phyloP scores from a whole-genome alignment of 2,329 filamentous ascomycete genomes.

The Calonectria leucothoes region DNA sequence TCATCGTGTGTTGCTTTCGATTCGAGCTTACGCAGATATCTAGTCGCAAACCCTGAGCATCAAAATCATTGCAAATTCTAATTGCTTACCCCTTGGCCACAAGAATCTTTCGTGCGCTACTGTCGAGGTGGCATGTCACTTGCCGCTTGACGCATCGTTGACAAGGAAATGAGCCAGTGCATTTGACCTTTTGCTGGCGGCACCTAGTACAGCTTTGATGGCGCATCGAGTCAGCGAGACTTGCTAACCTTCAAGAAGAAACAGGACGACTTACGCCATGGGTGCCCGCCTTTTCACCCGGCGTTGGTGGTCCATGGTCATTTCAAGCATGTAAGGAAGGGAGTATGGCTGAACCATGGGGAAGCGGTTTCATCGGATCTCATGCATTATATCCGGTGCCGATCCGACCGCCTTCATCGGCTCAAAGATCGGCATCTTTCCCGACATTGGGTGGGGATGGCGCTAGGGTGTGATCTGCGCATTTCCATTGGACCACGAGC shows the following conservation, averaged over 20 bases:
- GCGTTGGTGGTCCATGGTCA: neutral
- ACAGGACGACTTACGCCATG: neutral
- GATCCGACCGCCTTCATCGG: neutral
- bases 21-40: neutral
- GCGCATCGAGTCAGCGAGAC: neutral
- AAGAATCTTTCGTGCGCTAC: neutral
- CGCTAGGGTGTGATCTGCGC: too few species aligned
- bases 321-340: neutral
- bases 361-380: neutral
- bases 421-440: too few species aligned
- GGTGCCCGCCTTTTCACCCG: neutral
- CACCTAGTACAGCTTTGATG: slow-evolving; percentile 29
- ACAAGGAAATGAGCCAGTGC: slow-evolving; percentile 39
- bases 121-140: slow-evolving; percentile 41
- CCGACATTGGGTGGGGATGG: too few species aligned
- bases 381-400: neutral
- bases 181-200: slow-evolving; percentile 43
- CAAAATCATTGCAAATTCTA: slow-evolving; percentile 45
- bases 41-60: neutral
- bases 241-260: neutral
- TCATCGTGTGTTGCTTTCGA: neutral
- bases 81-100: slow-evolving; percentile 46
- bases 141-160: slow-evolving; percentile 37
- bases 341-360: neutral
- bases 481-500: too few species aligned